phyloP scores from a whole-genome alignment of 2,329 filamentous ascomycete genomes.

The Fusarium xylarioides region DNA sequence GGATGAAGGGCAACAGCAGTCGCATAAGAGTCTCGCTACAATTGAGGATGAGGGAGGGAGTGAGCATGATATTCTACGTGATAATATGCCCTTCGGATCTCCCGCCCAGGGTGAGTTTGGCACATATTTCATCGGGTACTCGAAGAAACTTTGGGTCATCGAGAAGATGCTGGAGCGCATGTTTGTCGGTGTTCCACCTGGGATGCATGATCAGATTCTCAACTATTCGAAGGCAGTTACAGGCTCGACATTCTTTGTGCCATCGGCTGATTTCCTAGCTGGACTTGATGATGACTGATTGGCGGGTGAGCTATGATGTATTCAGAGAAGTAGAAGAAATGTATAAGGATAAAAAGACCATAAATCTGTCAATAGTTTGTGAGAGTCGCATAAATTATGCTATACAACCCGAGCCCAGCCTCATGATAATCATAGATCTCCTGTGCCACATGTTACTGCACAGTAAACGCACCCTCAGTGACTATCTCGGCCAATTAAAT shows the following conservation, averaged over 20 bases:
- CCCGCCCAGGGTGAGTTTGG: conserved; percentile 61
- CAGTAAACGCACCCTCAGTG: not conserved
- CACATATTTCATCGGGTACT: conserved; percentile 68
- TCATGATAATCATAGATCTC: not conserved
- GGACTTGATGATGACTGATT: conserved; percentile 7
- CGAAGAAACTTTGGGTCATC: conserved; percentile 62
- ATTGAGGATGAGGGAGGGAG: conserved; percentile 60
- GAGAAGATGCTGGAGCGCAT: conserved; percentile 67
- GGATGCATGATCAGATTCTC: conserved; percentile 63
- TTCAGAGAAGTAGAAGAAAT: not conserved
- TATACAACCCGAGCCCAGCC: not conserved
- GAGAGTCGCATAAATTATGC: not conserved
- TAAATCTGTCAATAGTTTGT: not conserved
- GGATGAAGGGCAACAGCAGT: conserved; percentile 55
- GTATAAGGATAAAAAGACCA: not conserved
- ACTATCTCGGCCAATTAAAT: not conserved
- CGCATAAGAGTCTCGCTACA: conserved; percentile 65
- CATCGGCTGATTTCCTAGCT: conserved; percentile 37
- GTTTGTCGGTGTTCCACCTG: conserved; percentile 64
- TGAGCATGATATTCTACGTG: conserved; percentile 63
- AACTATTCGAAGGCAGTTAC: conserved; percentile 64
- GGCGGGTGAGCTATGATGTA: not conserved
- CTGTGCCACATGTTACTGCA: not conserved
- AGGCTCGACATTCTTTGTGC: conserved; percentile 63
- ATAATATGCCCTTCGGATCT: conserved; percentile 70